Evolutionary conservation across 257 asterid species (phyloP).

Genomic region (Rehmannia glutinosa): DNA sequence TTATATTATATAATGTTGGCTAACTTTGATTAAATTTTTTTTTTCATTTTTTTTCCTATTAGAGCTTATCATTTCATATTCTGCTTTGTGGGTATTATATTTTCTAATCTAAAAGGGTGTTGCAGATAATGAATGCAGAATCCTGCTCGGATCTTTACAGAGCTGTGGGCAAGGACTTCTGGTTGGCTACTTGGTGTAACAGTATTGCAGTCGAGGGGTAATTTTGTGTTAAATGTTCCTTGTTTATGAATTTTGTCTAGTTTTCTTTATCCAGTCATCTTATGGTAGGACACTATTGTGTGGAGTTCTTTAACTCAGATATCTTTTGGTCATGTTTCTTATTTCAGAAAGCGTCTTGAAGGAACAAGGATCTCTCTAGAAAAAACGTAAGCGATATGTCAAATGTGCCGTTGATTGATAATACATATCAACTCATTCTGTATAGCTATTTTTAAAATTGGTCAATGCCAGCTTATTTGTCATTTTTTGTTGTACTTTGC

Average conservation of each 20-base stretch:
- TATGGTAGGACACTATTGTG: conserved; percentile 2
- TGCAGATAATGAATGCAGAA: conserved; percentile 79
- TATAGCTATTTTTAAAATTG: conserved; percentile 11
- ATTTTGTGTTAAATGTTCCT: conserved; percentile 13
- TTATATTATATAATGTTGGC: conserved; percentile 2
- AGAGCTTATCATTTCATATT: not conserved
- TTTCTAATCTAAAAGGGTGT: conserved; percentile 15
- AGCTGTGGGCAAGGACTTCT: conserved; percentile 85
- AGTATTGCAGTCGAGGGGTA: conserved; percentile 89
- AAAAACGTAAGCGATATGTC: conserved; percentile 47
- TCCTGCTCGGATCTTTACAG: conserved; percentile 82
- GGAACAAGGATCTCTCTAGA: conserved; percentile 84
- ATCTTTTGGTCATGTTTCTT: conserved; percentile 19
- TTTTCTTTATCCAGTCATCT: conserved; percentile 4
- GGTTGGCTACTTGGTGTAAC: conserved; percentile 90
- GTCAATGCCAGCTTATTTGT: conserved; percentile 1
- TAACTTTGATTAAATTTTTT: not conserved
- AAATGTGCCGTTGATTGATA: conserved; percentile 3
- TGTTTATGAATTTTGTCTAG: not conserved
- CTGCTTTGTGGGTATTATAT: not conserved
- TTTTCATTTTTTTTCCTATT: not conserved
- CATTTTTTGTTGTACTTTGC: not conserved
- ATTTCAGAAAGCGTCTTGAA: conserved; percentile 86
- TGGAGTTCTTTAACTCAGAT: conserved; percentile 7
- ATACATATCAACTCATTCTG: not conserved